Evolutionary conservation across 805 yeast genomes (phyloP), one percentile per base, ranked within the genome.

Genomic region (Torulaspora indica): DNA sequence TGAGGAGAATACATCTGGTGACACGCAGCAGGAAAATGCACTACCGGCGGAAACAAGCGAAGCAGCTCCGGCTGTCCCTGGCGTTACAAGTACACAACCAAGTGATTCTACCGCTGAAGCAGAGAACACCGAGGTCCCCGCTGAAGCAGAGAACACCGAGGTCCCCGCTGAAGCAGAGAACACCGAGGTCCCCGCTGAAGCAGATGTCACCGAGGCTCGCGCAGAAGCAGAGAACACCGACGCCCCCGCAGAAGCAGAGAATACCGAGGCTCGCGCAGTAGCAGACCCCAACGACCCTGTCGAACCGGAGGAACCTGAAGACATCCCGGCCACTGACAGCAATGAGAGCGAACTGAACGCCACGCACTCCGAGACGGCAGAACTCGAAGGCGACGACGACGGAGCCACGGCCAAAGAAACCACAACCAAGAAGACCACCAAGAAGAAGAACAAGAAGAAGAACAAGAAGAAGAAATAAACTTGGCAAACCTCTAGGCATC

Each of bases 381-480:
- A n/a, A n/a, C n/a, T n/a, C n/a, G n/a, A n/a, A n/a, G n/a, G n/a
- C n/a, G n/a, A 23, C 8, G 37, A 37, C 17, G 45, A 40, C 28
- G 47, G 44, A 27, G 7, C 31, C 22, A 39, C 15, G 4, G n/a
- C 39, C 20, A 38, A 44, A 37, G 40, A 24, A 20, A 23, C 37
- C 9, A 15, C 23, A 31, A 30, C 17, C 12, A 35, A 36, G 15
- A 42, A 13, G 32, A 24, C 22, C 10, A 33, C 15, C 37, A 43
- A 35, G 47, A 39, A 27, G 47, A 52, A 18, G 42, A 33, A 29
- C 49, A 51, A 45, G 55, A 67, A 66, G 51, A 66, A 66, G 50
- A 66, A 64, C 48, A 67, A 64, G 55, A 64, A 63, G 47, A 60
- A 55, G 54, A 60, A 61, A 48, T 58, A 58, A 27, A 25, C 17